Base-by-base conservation (phyloP, 345 rosid species). In the Mallotus nudiflorus region DNA sequence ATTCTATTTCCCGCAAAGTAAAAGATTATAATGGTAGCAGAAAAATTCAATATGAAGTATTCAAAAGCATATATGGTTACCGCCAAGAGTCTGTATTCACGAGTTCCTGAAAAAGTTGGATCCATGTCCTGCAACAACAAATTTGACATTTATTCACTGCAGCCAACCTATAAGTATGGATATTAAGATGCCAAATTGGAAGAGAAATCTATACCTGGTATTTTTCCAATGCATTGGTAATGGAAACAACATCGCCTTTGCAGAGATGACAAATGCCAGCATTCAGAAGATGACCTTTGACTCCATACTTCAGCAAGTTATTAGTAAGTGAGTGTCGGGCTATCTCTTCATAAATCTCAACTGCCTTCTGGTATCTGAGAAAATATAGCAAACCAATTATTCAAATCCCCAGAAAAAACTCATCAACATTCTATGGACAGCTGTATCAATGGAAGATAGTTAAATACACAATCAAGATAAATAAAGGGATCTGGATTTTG, bases 201-300 rank as follows among this genome's bases (percentile, higher is more conserved):
- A 72, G 68, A 74, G 45, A 73, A 69, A 72, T 29, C 24, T 50
- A 70, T 61, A 95, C 99, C 99, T 92, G 96, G 73, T 95, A 95
- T 70, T 81, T 79, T 81, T 95, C 99, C 60, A 95, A 84, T 1
- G 99, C 99, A 80, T 92, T 95, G 20, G 82, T 82, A 69, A 95
- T 86, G 72, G 97, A 86, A 86, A 91, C 90, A 69, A 84, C 83
- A 76, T 95, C 99, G 3, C 87, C 91, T 82, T 90, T 90, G 89
- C 97, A 92, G 66, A 95, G 92, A 72, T 92, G 97, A 81, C 97
- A 92, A 77, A 95, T 70, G 73, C 99, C 99, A 71, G 99, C 97
- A 82, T 86, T 95, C 65, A 95, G 93, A 80, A 95, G 91, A 83
- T 95, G 97, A 25, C 99, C 99, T 81, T 91, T 92, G 72, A 89